Percentiles rank a stretch among this genome's conserved stretches.
Conservation (phyloP, 1,284 basidiomycete genomes). For the Cryptococcus sp. region DNA sequence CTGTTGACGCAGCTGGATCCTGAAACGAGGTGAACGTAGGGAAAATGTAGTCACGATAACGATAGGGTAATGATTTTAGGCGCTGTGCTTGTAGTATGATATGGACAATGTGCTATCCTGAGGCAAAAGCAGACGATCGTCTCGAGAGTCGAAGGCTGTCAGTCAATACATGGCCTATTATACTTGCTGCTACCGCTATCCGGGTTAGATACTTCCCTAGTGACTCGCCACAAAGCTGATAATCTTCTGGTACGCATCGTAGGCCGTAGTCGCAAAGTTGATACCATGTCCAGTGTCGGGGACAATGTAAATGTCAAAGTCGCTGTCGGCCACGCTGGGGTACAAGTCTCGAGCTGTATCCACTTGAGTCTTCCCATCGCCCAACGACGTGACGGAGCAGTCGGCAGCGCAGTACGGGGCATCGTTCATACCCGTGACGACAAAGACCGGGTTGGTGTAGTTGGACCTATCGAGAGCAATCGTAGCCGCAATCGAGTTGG, state of each 20-base stretch:
- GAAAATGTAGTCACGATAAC: too few relatives aligned
- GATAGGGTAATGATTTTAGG: too few relatives aligned
- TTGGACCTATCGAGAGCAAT: slow-evolving; percentile 13
- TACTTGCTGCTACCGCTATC: background rate
- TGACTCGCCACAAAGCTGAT: slow-evolving; percentile 11
- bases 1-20: slow-evolving; percentile 34
- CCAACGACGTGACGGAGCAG: slow-evolving; percentile 26
- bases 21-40: slow-evolving; percentile 8
- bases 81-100: background rate
- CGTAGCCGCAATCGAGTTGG: slow-evolving; percentile 11
- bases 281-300: slow-evolving; percentile 34
- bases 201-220: background rate
- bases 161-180: background rate
- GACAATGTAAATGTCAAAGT: slow-evolving; percentile 25
- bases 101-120: background rate
- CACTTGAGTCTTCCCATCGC: slow-evolving; percentile 20
- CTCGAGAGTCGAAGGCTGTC: too few relatives aligned
- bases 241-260: slow-evolving; percentile 21
- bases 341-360: slow-evolving; percentile 26
- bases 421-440: slow-evolving; percentile 47
- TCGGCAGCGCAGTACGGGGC: slow-evolving; percentile 31
- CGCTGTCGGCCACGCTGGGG: slow-evolving; percentile 15
- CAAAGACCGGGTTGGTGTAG: slow-evolving; percentile 42
- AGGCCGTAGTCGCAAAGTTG: slow-evolving; percentile 30
- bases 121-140: background rate